Evolutionary conservation across 1,284 basidiomycete species (phyloP).

Genomic region (Inonotus hispidus): DNA sequence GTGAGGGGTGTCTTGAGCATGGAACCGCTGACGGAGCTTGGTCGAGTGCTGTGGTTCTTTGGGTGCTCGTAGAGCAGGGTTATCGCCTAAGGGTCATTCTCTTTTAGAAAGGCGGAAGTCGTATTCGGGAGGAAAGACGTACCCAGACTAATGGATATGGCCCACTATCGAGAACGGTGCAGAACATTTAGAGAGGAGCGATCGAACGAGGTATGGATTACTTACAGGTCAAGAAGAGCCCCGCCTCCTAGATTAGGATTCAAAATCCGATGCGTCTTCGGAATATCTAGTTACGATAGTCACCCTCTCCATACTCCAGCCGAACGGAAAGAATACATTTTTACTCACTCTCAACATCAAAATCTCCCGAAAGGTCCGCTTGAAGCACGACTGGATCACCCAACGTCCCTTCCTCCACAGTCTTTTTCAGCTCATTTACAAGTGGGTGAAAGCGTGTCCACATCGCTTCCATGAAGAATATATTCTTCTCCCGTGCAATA

Average conservation of each 20-base stretch:
- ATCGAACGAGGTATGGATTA: constrained; percentile 10
- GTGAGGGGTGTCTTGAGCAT: constrained; percentile 74
- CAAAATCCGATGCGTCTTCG: constrained; percentile 68
- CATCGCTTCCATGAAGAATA: constrained; percentile 89
- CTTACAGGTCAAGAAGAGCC: constrained; percentile 77
- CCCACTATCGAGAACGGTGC: constrained; percentile 40
- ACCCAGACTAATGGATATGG: constrained; percentile 84
- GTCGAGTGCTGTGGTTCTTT: constrained; percentile 51
- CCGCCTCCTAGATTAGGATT: constrained; percentile 83
- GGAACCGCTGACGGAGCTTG: constrained; percentile 50
- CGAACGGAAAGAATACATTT: too few species aligned
- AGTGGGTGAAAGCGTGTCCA: constrained; percentile 80
- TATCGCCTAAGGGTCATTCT: constrained; percentile 49
- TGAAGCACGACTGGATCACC: constrained; percentile 60
- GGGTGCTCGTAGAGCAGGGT: constrained; percentile 78
- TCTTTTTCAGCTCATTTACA: constrained; percentile 55
- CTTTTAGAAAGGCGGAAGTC: background rate
- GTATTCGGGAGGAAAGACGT: constrained; percentile 21
- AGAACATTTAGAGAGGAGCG: background rate
- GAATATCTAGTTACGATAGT: constrained; percentile 62
- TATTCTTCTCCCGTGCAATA: constrained; percentile 68
- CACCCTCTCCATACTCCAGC: too few species aligned
- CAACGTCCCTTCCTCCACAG: constrained; percentile 55
- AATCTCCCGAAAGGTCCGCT: constrained; percentile 72
- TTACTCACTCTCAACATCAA: constrained; percentile 68